Evolutionary conservation across 2,329 filamentous ascomycete species (phyloP), one percentile per base, ranked within the genome.

Genomic region (Periconia digitata): DNA sequence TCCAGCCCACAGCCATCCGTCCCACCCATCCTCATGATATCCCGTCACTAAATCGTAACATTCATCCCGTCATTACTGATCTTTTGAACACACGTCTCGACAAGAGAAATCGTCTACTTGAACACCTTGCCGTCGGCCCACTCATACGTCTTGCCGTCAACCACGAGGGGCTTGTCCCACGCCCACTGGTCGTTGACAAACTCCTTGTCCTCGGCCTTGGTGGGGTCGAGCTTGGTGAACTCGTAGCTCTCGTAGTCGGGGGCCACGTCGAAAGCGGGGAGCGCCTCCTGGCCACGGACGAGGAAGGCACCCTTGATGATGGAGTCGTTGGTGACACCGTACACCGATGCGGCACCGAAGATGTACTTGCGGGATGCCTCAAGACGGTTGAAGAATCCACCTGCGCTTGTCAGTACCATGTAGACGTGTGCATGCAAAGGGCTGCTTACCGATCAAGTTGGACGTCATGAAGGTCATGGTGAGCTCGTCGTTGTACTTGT

Each of bases 401-500:
- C 78, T 80, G 6, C 13, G 17, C 17, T 27, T 15, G 52, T 62
- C 58, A 66, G 57, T 44, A 40, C 12, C 10, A 4, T 32, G 27
- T 10, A 5, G 10, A 10, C n/a, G n/a, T 45, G 2, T 37, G 8
- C n/a, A 15, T 15, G 23, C 34, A 13, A 8, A 20, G 43, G 5
- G 17, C 17, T 46, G 66, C 76, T 63, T 70, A 79, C 83, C 92
- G 73, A 99, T 92, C 76, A 97, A 81, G 85, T 99, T 99, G 83
- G 88, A 90, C 65, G 90, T 92, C 94, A 99, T 99, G 89, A 99
- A 99, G 71, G 88, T 89, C 76, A 94, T 80, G 71, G 90, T 96
- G 63, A 99, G 84, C 85, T 99, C 94, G 54, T 96, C 86, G 78
- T 96, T 95, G 84, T 99, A 99, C 86, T 96, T 96, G 86, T 96